These are phyloP conservation scores for Phytopythium chamaehyphon DNA, from an alignment of 352 stramenopile genomes.

Conservation along the genomic window DNA sequence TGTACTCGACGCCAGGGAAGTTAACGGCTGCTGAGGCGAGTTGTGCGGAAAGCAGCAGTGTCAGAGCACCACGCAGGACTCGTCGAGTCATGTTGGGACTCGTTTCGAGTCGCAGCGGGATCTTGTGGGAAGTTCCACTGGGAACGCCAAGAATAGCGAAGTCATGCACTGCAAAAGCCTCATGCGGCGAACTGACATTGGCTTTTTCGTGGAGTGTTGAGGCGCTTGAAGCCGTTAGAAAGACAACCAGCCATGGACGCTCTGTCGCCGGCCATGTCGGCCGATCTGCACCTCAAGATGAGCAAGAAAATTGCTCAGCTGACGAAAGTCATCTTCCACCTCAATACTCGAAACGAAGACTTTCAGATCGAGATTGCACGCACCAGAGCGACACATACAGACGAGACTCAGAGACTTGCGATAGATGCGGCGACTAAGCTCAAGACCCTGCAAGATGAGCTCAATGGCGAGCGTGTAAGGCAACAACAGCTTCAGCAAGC, in stretches of 20 bases:
- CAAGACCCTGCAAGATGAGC: slow-evolving; percentile 30
- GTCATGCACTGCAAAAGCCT: too few relatives aligned
- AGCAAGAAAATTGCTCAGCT: slow-evolving; percentile 94
- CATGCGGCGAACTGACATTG: too few relatives aligned
- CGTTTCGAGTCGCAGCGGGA: not conserved
- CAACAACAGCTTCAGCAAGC: slow-evolving; percentile 26
- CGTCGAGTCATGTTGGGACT: slow-evolving; percentile 15
- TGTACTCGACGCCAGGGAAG: slow-evolving; percentile 66
- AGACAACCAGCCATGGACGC: slow-evolving; percentile 16
- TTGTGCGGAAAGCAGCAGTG: slow-evolving; percentile 6
- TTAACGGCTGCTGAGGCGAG: slow-evolving; percentile 26
- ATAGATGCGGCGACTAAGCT: slow-evolving; percentile 55
- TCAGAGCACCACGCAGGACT: slow-evolving; percentile 3
- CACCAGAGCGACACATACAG: slow-evolving; percentile 24
- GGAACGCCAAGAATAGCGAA: slow-evolving; percentile 3
- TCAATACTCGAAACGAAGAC: slow-evolving; percentile 94
- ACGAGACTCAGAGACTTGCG: slow-evolving; percentile 46
- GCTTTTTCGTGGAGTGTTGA: not conserved
- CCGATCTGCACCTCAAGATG: slow-evolving; percentile 90
- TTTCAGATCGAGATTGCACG: slow-evolving; percentile 66
- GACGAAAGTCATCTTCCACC: slow-evolving; percentile 93
- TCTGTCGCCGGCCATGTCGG: slow-evolving; percentile 10
- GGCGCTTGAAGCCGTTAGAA: not conserved
- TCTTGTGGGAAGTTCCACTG: too few relatives aligned
- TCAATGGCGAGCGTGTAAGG: slow-evolving; percentile 20